Conservation (phyloP, 2,329 filamentous ascomycete genomes). For the Talaromyces albobiverticillius region DNA sequence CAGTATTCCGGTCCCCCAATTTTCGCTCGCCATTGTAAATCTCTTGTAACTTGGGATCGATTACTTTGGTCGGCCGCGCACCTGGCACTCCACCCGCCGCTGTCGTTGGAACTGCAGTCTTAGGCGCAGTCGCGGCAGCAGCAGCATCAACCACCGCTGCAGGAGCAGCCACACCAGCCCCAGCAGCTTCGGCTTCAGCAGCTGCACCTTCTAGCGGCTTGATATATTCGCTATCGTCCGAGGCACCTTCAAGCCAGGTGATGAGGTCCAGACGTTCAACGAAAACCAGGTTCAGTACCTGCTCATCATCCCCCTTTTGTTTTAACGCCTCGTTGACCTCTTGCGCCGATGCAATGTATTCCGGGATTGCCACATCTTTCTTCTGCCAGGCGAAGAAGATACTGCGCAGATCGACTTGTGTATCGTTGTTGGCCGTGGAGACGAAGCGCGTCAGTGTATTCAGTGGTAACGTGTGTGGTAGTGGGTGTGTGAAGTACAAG, state of each 20-base stretch:
- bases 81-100: slow-evolving; percentile 38
- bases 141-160: slow-evolving; percentile 47
- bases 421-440: slow-evolving; percentile 61
- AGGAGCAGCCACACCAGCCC: slow-evolving; percentile 39
- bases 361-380: slow-evolving; percentile 81
- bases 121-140: slow-evolving; percentile 48
- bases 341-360: slow-evolving; percentile 83
- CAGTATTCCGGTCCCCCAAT: slow-evolving; percentile 89
- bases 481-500: slow-evolving; percentile 66
- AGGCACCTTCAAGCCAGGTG: slow-evolving; percentile 87
- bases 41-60: slow-evolving; percentile 78
- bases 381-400: slow-evolving; percentile 97
- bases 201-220: slow-evolving; percentile 70
- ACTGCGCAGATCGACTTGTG: slow-evolving; percentile 79
- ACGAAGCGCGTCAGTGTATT: slow-evolving; percentile 79
- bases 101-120: slow-evolving; percentile 36
- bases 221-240: slow-evolving; percentile 90
- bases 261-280: slow-evolving; percentile 88
- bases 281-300: slow-evolving; percentile 85
- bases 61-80: slow-evolving; percentile 59
- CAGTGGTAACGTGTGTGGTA: slow-evolving; percentile 64
- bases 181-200: slow-evolving; percentile 38
- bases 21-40: slow-evolving; percentile 90
- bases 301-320: slow-evolving; percentile 33
- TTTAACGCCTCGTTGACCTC: slow-evolving; percentile 74